Evolutionary conservation across 192 early-diverging fungal genomes (phyloP), one percentile per base, ranked within the genome.

Genomic region (Podila clonocystis): DNA sequence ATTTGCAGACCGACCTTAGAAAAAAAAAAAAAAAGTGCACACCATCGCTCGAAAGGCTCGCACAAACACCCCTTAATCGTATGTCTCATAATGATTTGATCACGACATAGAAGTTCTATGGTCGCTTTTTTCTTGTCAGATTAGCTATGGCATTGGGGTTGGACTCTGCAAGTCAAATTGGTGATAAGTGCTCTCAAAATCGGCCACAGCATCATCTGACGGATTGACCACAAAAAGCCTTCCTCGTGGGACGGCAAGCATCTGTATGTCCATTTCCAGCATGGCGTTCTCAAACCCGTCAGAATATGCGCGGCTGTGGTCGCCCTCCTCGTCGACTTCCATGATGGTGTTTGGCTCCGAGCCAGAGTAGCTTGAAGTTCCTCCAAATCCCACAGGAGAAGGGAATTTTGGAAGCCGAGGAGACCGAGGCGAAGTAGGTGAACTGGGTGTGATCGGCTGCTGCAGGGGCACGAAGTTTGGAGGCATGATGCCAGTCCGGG

Each of bases 261-360:
- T 80, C 58, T 80, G 77, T 9, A 80, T 62, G 55, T 80, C 77
- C 77, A 80, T 80, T 29, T 80, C 77, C 55, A 59, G 62, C 77
- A 80, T 80, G 4, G 71, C 63, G 28, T 69, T 80, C 49, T 80
- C 77, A 45, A 80, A 80, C n/a, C 77, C 77, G 52, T 80, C 77
- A 1, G 77, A 80, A 50, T 80, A 80, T 4, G 68, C 62, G 4
- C 77, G 70, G 12, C 55, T 60, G 50, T 80, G 77, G 17, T 65
- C 28, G 0, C 11, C 15, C 7, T 50, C 62, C 17, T 59, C 66
- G 8, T 58, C 65, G 5, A 63, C 62, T 28, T 49, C 63, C 19
- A 13, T 30, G 20, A 68, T 38, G 4, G 41, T 45, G 41, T 4
- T 45, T 45, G 41, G 52, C 24, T 26, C 52, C 52, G 24, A 55